Evolutionary conservation across 2,329 filamentous ascomycete genomes (phyloP), one percentile per base, ranked within the genome.

Genomic region (Stagonosporopsis tanaceti): DNA sequence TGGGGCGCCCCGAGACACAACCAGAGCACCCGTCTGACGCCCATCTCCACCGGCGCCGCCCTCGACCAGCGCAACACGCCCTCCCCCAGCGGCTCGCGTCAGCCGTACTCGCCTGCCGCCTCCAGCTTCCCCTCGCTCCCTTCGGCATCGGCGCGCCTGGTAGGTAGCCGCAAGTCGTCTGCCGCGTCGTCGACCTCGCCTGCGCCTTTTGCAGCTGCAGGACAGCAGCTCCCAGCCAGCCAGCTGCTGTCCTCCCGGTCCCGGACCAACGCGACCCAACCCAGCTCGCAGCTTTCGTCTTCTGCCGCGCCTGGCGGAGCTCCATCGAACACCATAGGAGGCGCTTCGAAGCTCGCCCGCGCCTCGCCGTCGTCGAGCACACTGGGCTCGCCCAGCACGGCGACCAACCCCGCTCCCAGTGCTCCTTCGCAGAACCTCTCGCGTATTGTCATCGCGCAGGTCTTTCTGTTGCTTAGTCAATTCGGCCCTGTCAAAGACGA

Each of bases 391-490:
- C 84, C 83, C 35, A 82, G 81, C 67, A 80, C 82, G 52, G 79
- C 74, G 69, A 79, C 69, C 77, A 84, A 77, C 70, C 78, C 70
- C 66, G 69, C 73, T 51, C 72, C 76, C 62, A 60, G 61, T 39
- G 77, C 75, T 40, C 71, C 79, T 44, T 76, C 80, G 12, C 76
- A 78, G 20, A 77, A 71, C 38, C 84, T 98, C 69, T 90, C 90
- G 60, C 97, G 96, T 80, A 95, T 99, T 77, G 93, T 95, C 70
- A 89, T 97, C 72, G 93, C 95, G 65, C 95, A 99, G 82, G 88
- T 98, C 66, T 96, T 95, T 80, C 88, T 99, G 64, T 86, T 99
- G 56, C 85, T 99, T 65, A 95, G 93, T 80, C 74, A 76, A 57
- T 71, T 76, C 41, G 71, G 72, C 22, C 93, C 92, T 32, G 90